Percentiles rank a stretch among this genome's conserved stretches.
These are phyloP conservation scores for Globisporangium recalcitrans DNA, from an alignment of 352 stramenopile genomes.

Conservation along the genomic window DNA sequence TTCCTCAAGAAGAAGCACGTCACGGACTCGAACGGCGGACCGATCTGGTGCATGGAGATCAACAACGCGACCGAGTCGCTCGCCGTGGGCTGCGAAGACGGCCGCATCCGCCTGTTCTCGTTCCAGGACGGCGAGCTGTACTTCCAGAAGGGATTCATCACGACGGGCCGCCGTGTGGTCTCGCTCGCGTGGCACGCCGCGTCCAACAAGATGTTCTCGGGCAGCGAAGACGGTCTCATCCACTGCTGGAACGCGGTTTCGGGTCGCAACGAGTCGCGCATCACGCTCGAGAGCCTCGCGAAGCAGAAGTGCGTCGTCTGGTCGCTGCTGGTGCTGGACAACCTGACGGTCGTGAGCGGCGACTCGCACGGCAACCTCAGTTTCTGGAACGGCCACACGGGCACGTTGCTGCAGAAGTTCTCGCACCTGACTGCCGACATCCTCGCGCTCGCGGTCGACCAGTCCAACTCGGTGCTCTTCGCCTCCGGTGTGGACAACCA, in stretches of 20 bases:
- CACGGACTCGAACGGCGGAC: constrained; percentile 82
- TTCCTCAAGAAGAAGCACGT: constrained; percentile 69
- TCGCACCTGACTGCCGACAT: constrained; percentile 91
- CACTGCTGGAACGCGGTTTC: constrained; percentile 80
- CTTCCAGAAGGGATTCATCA: constrained; percentile 82
- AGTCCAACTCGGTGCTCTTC: constrained; percentile 87
- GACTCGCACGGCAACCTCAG: constrained; percentile 92
- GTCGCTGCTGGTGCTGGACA: constrained; percentile 85
- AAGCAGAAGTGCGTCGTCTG: constrained; percentile 86
- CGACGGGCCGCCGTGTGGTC: constrained; percentile 69
- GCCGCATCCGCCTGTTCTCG: constrained; percentile 85
- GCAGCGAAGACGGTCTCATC: constrained; percentile 82
- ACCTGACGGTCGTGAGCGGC: constrained; percentile 90
- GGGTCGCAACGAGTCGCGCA: constrained; percentile 76
- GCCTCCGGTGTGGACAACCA: constrained; percentile 92
- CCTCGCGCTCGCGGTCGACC: constrained; percentile 78
- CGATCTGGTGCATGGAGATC: constrained; percentile 85
- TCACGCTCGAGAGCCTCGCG: constrained; percentile 75
- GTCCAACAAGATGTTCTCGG: constrained; percentile 80
- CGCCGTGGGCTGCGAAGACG: constrained; percentile 88
- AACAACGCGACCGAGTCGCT: constrained; percentile 52
- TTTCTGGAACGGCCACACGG: constrained; percentile 90
- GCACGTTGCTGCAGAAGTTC: constrained; percentile 91
- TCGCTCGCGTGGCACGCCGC: constrained; percentile 75
- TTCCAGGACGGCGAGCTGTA: constrained; percentile 67